Evolutionary conservation across 23 red algal genomes (phyloP), one percentile per base, ranked within the genome.

Genomic region (Cyanidioschyzon merolae): DNA sequence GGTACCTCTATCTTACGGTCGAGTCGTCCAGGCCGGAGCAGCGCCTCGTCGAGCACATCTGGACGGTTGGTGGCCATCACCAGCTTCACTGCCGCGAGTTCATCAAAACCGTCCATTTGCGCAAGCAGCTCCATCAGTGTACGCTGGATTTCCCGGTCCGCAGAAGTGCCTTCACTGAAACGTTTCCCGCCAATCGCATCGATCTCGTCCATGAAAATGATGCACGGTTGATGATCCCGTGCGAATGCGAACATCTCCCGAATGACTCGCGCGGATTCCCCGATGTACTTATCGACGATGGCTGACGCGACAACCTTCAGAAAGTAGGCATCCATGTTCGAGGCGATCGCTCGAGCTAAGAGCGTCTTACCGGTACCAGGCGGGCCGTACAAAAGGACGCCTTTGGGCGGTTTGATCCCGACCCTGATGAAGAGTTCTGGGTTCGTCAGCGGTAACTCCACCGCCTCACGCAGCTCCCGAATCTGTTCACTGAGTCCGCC

Each of bases 181-280:
- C 94, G 94, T 16, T 88, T 79, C 25, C 94, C 94, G 26, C 94
- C 94, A 41, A 98, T 98, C 25, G 94, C 94, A 79, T 98, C 94
- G 59, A 98, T 91, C 80, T 98, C 94, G 83, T 98, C 94, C 94
- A 98, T 98, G 51, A 98, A 98, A 37, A 98, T 98, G 50, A 98
- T 82, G 74, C 94, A 98, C 29, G 94, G 94, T 58, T 98, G 88
- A 57, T 98, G 94, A 75, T 89, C 89, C n/a, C 84, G 45, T 16
- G 94, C 94, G 75, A 91, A 91, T 21, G 90, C 84, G 76, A 98
- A 98, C 94, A 98, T 98, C 77, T 98, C 94, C 39, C 94, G 83
- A 75, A 98, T 98, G 39, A 98, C 86, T 2, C 94, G 81, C 39
- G 94, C 94, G 74, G 87, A 90, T 76, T 98, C 94, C 3, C 94